phyloP scores from a whole-genome alignment of 352 stramenopile genomes.

The Phytophthora multivora region DNA sequence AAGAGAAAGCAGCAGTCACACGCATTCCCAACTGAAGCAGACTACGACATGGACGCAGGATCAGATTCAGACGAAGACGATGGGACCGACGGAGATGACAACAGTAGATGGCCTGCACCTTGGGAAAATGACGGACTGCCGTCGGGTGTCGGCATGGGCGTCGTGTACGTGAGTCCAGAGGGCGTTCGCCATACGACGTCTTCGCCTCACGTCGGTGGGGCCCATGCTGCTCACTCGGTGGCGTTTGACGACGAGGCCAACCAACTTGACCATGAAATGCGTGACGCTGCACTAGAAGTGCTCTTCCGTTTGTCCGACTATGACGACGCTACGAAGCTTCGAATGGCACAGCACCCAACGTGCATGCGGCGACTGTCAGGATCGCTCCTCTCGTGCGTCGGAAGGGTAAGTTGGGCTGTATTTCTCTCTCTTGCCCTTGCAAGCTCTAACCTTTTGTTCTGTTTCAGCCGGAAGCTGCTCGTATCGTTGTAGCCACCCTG shows the following conservation, averaged over 20 bases:
- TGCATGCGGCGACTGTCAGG: slow-evolving; percentile 61
- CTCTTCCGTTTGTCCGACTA: slow-evolving; percentile 74
- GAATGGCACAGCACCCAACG: slow-evolving; percentile 67
- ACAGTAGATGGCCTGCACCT: slow-evolving; percentile 67
- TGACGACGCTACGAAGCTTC: slow-evolving; percentile 68
- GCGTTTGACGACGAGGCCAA: slow-evolving; percentile 43
- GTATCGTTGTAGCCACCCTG: slow-evolving; percentile 71
- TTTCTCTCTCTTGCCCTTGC: neutral
- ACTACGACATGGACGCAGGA: slow-evolving; percentile 49
- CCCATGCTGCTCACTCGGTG: slow-evolving; percentile 25
- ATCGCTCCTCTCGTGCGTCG: slow-evolving; percentile 70
- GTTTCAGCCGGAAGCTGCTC: slow-evolving; percentile 67
- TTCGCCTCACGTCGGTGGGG: slow-evolving; percentile 28
- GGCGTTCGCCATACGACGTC: slow-evolving; percentile 58
- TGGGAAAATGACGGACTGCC: slow-evolving; percentile 79
- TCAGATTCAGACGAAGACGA: slow-evolving; percentile 63
- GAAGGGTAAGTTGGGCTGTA: slow-evolving; percentile 49
- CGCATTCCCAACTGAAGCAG: slow-evolving; percentile 41
- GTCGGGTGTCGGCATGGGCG: slow-evolving; percentile 73
- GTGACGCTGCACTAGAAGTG: slow-evolving; percentile 74
- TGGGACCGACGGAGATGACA: slow-evolving; percentile 55
- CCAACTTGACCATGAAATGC: slow-evolving; percentile 78
- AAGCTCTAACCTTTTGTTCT: slow-evolving; percentile 14
- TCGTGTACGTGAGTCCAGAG: slow-evolving; percentile 77
- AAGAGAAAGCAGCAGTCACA: slow-evolving; percentile 28